Evolutionary conservation across 805 yeast genomes (phyloP).

Genomic region (Myxozyma vanderwaltii): DNA sequence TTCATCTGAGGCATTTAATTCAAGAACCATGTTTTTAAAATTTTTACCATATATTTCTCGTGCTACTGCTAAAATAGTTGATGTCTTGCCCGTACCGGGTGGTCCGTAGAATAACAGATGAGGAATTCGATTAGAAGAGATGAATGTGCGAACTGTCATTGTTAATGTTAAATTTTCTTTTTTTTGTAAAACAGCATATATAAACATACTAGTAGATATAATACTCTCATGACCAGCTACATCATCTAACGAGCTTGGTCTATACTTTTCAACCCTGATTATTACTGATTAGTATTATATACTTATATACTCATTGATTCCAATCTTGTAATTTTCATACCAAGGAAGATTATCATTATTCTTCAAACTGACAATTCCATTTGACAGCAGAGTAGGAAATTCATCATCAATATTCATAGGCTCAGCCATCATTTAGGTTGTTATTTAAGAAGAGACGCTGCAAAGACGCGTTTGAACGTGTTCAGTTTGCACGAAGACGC

Average conservation of each 20-base stretch:
- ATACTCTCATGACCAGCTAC: constrained; percentile 90
- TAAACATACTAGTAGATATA: constrained; percentile 58
- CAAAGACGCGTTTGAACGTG: constrained; percentile 3
- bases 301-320: too few relatives aligned
- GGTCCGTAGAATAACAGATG: constrained; percentile 94
- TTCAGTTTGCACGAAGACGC: too few relatives aligned
- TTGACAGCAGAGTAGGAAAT: neutral
- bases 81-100: constrained; percentile 92
- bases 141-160: constrained; percentile 77
- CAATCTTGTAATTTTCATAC: constrained; percentile 9
- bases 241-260: constrained; percentile 82
- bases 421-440: constrained; percentile 5
- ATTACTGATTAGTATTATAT: too few relatives aligned
- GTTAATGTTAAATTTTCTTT: neutral
- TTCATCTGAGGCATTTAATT: constrained; percentile 94
- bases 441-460: neutral
- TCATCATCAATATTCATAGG: constrained; percentile 6
- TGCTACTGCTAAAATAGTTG: constrained; percentile 85
- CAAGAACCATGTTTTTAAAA: constrained; percentile 83
- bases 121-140: constrained; percentile 79
- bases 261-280: constrained; percentile 94
- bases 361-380: constrained; percentile 17
- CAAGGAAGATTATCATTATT: constrained; percentile 30
- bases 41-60: constrained; percentile 81
- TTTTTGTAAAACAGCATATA: neutral